phyloP scores from a whole-genome alignment of 495 filamentous ascomycete genomes.

The Antarctomyces pellizariae region DNA sequence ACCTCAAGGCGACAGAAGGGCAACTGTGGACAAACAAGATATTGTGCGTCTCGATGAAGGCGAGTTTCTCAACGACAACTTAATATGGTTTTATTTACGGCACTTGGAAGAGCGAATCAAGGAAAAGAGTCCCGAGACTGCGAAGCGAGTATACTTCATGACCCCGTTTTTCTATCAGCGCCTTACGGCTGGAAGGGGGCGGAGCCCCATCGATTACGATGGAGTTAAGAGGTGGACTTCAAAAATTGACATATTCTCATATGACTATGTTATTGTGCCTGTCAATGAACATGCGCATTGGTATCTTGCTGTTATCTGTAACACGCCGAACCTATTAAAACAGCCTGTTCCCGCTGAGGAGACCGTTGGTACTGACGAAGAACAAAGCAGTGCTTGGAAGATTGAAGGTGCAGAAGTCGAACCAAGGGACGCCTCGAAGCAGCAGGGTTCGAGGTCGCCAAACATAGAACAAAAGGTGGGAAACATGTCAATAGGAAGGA shows the following conservation, averaged over 20 bases:
- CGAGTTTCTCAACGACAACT: conserved; percentile 81
- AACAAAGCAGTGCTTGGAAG: conserved; percentile 1
- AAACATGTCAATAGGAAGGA: too few species aligned
- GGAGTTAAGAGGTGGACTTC: conserved; percentile 77
- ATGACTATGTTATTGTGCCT: conserved; percentile 77
- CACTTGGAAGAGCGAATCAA: conserved; percentile 44
- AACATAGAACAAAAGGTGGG: too few species aligned
- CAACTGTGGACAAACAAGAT: conserved; percentile 57
- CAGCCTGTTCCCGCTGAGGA: neutral
- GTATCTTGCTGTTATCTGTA: conserved; percentile 94
- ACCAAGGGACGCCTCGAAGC: too few species aligned
- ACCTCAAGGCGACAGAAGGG: conserved; percentile 37
- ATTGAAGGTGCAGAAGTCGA: too few species aligned
- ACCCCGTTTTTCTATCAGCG: conserved; percentile 80
- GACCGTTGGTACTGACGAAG: neutral
- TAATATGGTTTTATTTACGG: conserved; percentile 68
- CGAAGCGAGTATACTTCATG: conserved; percentile 56
- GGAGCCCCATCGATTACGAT: conserved; percentile 44
- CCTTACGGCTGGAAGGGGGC: conserved; percentile 32
- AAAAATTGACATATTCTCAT: conserved; percentile 60
- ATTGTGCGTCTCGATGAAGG: conserved; percentile 57
- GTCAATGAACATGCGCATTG: conserved; percentile 76
- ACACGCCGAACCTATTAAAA: conserved; percentile 32
- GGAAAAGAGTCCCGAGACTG: conserved; percentile 26
- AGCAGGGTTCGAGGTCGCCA: too few species aligned